Percentiles rank a stretch among this genome's conserved stretches.
phyloP scores from a whole-genome alignment of 2,329 filamentous ascomycete genomes.

The Calonectria naviculata region DNA sequence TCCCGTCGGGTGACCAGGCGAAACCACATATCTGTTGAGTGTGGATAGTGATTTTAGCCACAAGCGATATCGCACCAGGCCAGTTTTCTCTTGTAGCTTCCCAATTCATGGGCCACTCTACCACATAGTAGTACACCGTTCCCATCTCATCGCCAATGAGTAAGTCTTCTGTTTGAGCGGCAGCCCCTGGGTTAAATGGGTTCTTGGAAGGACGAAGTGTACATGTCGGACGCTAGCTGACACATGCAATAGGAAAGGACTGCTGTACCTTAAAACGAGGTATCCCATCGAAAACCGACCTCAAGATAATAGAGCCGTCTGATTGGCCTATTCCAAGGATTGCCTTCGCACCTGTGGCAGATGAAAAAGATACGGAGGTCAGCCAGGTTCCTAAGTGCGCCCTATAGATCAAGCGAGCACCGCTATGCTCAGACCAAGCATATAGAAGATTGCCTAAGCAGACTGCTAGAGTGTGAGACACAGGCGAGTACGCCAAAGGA shows the following conservation, averaged over 20 bases:
- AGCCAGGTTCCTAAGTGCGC: conserved; percentile 61
- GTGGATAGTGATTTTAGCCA: conserved; percentile 83
- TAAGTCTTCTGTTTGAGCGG: conserved; percentile 81
- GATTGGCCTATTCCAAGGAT: conserved; percentile 89
- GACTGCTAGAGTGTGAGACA: conserved; percentile 81
- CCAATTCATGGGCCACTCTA: conserved; percentile 82
- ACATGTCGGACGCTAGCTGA: conserved; percentile 80
- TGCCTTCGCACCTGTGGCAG: conserved; percentile 75
- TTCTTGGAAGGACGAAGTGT: conserved; percentile 64
- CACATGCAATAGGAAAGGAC: conserved; percentile 78
- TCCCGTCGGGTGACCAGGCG: conserved; percentile 84
- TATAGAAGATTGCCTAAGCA: conserved; percentile 85
- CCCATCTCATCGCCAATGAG: conserved; percentile 88
- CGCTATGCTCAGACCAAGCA: conserved; percentile 84
- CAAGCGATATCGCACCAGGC: conserved; percentile 81
- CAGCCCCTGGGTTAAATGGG: conserved; percentile 55
- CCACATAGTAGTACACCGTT: conserved; percentile 85
- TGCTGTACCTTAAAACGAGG: conserved; percentile 82
- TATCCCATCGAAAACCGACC: conserved; percentile 77
- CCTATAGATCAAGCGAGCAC: conserved; percentile 64
- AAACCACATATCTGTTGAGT: conserved; percentile 92
- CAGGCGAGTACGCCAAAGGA: conserved; percentile 84
- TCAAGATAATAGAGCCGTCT: conserved; percentile 79
- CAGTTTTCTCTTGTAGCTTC: conserved; percentile 75
- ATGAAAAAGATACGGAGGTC: conserved; percentile 93